These are phyloP conservation scores for Hordeum pubiflorum DNA, from an alignment of 202 grass and related monocot species.

Conservation along the genomic window DNA sequence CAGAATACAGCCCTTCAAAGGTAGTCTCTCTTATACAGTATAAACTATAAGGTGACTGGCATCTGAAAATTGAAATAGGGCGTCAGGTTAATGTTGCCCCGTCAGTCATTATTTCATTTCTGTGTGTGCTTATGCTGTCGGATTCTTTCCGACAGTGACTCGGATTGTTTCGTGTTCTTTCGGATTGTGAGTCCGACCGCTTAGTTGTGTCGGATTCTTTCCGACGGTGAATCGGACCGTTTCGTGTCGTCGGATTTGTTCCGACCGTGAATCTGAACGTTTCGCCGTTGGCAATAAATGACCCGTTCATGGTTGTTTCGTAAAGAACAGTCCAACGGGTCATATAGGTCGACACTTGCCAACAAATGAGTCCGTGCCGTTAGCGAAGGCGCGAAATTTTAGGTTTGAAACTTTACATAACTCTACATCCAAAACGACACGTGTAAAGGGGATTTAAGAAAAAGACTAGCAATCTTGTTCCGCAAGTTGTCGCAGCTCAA, in stretches of 20 bases:
- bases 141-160: not conserved
- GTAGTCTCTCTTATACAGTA: constrained; percentile 9
- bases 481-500: not conserved
- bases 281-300: not conserved
- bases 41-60: too few species aligned
- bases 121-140: not conserved
- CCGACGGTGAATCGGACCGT: not conserved
- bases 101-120: too few species aligned
- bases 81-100: not conserved
- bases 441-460: not conserved
- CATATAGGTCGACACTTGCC: not conserved
- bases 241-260: not conserved
- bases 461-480: not conserved
- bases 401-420: not conserved
- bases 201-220: not conserved
- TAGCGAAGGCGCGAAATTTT: not conserved
- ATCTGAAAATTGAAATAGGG: not conserved
- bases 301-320: not conserved
- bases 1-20: constrained; percentile 60
- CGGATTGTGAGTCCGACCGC: not conserved
- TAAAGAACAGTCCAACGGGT: not conserved
- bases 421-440: not conserved
- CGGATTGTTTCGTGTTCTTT: not conserved
- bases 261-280: not conserved
- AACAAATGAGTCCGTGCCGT: not conserved